Base-by-base conservation (phyloP, 169 alveolate species). In the Plasmodium coatneyi region DNA sequence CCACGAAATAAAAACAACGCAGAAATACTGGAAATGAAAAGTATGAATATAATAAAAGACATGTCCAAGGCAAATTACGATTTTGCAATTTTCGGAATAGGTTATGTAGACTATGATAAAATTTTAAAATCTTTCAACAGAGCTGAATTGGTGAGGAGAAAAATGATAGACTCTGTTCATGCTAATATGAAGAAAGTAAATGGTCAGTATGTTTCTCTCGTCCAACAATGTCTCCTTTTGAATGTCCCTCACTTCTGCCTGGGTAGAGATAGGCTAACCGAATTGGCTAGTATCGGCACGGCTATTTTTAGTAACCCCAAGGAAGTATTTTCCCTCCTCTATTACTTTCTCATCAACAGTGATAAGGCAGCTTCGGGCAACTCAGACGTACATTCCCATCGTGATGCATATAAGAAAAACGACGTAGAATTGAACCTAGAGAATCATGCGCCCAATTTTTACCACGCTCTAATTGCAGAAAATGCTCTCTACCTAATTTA, bases 181-280 rank as follows among this genome's bases (percentile, higher is more conserved):
- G 3, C 71, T 2, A 91, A 91, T 91, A 49, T 91, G 76, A 91
- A 80, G 71, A 91, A 91, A 34, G 92, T 81, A 14, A 91, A 91
- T 81, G 95, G 95, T n/a, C 95, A 91, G 34, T 91, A 91, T 56
- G 81, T 82, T 70, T 91, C 95, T 25, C 72, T 81, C 22, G 71
- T 91, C 34, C 95, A 91, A 81, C 95, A 81, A 30, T 91, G 95
- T 46, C 92, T 91, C 54, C 92, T 91, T 80, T 81, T 82, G 46
- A 91, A 91, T 81, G 74, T 91, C 9, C 95, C 95, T 22, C 95
- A 91, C n/a, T 91, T 91, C 43, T 91, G 92, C 76, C 82, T 91
- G 28, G 95, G 95, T 36, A 91, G 95, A 39, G 95, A 91, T 43
- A 52, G 95, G 39, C 41, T 91, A 91, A 91, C 95, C 16, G 95